Conservation (phyloP, 495 filamentous ascomycete species). For the Oidiodendron maius region DNA sequence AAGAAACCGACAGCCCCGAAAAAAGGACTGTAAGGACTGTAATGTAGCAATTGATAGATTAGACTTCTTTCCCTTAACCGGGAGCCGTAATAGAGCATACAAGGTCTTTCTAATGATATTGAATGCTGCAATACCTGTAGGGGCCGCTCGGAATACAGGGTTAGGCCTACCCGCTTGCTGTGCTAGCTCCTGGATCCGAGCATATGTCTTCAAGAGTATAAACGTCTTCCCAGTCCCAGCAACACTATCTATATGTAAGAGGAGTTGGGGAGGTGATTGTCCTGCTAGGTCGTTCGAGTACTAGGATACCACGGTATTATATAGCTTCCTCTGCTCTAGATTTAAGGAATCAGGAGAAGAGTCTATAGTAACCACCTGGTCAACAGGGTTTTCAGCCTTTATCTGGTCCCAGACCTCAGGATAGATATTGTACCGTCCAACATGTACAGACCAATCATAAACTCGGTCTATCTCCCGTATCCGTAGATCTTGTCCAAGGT, state of each 20-base stretch:
- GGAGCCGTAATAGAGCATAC: not conserved
- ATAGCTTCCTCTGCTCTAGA: conserved; percentile 1
- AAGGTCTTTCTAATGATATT: conserved; percentile 4
- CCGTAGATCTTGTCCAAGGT: not conserved
- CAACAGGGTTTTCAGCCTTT: not conserved
- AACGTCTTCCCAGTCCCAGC: conserved; percentile 2
- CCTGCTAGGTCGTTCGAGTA: not conserved
- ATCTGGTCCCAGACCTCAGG: not conserved
- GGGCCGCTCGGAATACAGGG: conserved; percentile 1
- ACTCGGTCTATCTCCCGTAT: not conserved
- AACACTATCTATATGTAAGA: not conserved
- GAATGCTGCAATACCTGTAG: conserved; percentile 3
- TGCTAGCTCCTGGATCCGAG: conserved; percentile 2
- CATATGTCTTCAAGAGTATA: not conserved
- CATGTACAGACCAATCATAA: conserved; percentile 3
- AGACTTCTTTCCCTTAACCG: not conserved
- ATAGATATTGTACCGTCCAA: not conserved
- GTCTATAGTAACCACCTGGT: not conserved
- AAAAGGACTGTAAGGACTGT: not conserved
- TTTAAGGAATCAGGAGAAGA: not conserved
- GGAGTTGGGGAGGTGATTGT: not conserved
- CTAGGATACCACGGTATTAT: not conserved
- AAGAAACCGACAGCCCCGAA: not conserved
- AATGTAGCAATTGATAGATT: not conserved
- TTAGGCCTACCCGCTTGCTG: not conserved